Evolutionary conservation across 2,329 filamentous ascomycete genomes (phyloP).

Genomic region (Diaporthe capsici): DNA sequence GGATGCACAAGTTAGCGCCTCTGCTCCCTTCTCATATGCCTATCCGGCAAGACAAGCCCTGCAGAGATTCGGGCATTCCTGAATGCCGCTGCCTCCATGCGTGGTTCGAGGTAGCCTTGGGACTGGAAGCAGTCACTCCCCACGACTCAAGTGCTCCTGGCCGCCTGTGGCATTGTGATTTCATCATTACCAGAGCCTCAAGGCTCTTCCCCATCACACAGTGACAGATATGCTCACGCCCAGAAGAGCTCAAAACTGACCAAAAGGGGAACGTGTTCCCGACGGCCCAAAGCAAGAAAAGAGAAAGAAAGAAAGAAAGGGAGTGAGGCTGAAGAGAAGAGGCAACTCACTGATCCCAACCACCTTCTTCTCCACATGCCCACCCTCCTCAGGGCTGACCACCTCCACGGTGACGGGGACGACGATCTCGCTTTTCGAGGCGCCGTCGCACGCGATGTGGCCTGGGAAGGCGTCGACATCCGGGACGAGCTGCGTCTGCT

Average conservation of each 20-base stretch:
- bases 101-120: neutral
- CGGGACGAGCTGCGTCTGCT: slow-evolving; percentile 74
- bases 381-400: slow-evolving; percentile 48
- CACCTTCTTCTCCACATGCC: slow-evolving; percentile 56
- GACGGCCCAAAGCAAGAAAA: neutral
- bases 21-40: neutral
- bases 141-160: neutral
- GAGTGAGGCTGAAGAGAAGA: neutral
- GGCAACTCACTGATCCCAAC: slow-evolving; percentile 53
- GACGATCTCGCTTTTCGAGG: slow-evolving; percentile 84
- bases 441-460: slow-evolving; percentile 86
- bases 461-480: slow-evolving; percentile 83
- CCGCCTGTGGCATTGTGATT: neutral
- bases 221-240: neutral
- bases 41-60: neutral
- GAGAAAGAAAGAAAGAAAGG: neutral
- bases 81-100: too few relatives aligned
- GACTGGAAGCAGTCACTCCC: too few relatives aligned
- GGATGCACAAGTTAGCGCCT: neutral
- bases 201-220: neutral
- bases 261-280: slow-evolving; percentile 66
- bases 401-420: slow-evolving; percentile 73
- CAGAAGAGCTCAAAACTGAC: neutral
- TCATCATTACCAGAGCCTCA: neutral
- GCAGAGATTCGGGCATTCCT: neutral